A percentile compares a stretch with the other conserved stretches of the same genome.
Conservation (phyloP, 176 grass and related monocot genomes). For the Phyllostachys edulis region DNA sequence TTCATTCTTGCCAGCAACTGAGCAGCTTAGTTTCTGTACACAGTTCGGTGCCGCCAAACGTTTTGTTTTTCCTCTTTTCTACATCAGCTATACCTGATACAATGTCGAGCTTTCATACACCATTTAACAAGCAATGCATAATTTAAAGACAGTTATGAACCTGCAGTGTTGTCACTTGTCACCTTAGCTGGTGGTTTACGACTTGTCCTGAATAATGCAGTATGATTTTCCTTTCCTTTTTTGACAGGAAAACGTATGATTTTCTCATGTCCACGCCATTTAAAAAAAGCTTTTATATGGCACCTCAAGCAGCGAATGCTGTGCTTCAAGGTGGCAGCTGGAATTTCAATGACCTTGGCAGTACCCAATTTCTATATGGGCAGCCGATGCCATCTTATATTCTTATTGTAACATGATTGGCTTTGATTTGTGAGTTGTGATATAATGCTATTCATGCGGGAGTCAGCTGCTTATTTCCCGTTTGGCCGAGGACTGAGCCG, state of each 20-base stretch:
- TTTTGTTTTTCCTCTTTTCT: constrained; percentile 18
- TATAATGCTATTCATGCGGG: not conserved
- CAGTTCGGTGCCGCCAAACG: constrained; percentile 1
- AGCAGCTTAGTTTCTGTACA: constrained; percentile 24
- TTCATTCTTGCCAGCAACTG: constrained; percentile 38
- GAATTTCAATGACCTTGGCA: not conserved
- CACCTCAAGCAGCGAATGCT: not conserved
- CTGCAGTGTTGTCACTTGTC: not conserved
- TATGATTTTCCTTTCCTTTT: not conserved
- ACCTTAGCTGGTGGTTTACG: not conserved
- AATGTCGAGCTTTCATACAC: constrained; percentile 27
- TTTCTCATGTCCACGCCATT: not conserved
- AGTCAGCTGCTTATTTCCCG: not conserved
- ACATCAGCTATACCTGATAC: constrained; percentile 30
- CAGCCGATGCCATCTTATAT: not conserved
- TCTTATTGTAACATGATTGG: not conserved
- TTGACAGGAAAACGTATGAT: not conserved
- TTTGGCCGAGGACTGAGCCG: too few relatives aligned
- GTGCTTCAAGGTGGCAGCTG: not conserved
- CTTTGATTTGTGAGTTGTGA: constrained; percentile 6
- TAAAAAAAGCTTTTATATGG: not conserved
- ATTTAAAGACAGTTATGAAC: constrained; percentile 16
- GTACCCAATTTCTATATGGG: not conserved
- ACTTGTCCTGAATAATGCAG: constrained; percentile 6
- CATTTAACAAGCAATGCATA: constrained; percentile 40